These are phyloP conservation scores for Grosmannia serpens DNA, from an alignment of 2,329 filamentous ascomycete genomes.

Conservation along the genomic window DNA sequence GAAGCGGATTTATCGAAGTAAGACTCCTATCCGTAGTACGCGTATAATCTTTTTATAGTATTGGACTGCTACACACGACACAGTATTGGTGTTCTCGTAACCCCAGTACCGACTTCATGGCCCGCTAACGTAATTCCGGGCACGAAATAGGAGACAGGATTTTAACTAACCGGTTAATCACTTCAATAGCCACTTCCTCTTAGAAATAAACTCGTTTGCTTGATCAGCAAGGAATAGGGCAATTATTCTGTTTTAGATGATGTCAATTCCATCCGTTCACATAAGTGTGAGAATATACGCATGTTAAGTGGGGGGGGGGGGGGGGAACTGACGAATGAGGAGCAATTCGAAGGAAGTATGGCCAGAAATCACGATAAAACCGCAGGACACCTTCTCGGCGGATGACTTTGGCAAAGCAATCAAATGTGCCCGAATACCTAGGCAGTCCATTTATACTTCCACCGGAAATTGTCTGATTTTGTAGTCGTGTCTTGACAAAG, in stretches of 20 bases:
- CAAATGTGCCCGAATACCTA: slow-evolving; percentile 76
- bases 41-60: too few species aligned
- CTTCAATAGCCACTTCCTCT: neutral
- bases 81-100: too few species aligned
- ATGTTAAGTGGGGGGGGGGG: neutral
- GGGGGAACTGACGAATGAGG: slow-evolving; percentile 74
- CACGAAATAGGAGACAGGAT: neutral
- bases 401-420: slow-evolving; percentile 84
- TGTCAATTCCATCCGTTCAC: neutral
- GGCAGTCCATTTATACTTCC: slow-evolving; percentile 64
- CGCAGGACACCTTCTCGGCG: slow-evolving; percentile 75
- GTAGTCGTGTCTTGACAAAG: slow-evolving; percentile 94
- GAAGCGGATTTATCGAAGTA: too few species aligned
- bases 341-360: slow-evolving; percentile 90
- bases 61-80: too few species aligned
- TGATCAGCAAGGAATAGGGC: slow-evolving; percentile 50
- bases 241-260: slow-evolving; percentile 31
- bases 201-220: neutral
- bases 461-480: slow-evolving; percentile 62
- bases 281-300: slow-evolving; percentile 15
- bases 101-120: too few species aligned
- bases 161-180: neutral
- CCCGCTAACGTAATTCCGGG: too few species aligned
- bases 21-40: too few species aligned
- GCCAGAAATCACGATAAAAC: slow-evolving; percentile 93